phyloP scores from a whole-genome alignment of 371 early-diverging fungal genomes.

The Mucor ambiguus region DNA sequence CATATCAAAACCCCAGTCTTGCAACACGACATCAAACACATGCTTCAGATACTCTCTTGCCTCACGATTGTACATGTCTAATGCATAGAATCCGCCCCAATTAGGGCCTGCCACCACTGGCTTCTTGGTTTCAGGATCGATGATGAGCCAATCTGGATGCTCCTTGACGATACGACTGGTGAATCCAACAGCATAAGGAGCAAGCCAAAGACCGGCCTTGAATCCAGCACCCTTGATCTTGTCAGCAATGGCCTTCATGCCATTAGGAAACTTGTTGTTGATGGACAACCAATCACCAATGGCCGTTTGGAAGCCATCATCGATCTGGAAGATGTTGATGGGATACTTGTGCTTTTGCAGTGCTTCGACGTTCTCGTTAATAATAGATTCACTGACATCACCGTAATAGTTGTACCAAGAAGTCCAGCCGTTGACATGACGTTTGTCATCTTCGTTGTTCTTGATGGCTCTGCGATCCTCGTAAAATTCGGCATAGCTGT shows the following conservation, averaged over 20 bases:
- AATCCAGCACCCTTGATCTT: conserved; percentile 48
- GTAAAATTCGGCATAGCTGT: conserved; percentile 45
- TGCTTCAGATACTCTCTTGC: conserved; percentile 52
- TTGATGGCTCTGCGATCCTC: conserved; percentile 34
- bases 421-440: conserved; percentile 61
- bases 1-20: conserved; percentile 62
- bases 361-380: conserved; percentile 50
- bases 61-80: conserved; percentile 54
- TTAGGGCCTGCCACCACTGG: conserved; percentile 49
- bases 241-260: conserved; percentile 46
- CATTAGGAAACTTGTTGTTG: conserved; percentile 55
- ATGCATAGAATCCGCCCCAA: conserved; percentile 57
- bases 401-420: conserved; percentile 66
- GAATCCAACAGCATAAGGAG: conserved; percentile 58
- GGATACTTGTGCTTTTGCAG: conserved; percentile 47
- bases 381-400: conserved; percentile 53
- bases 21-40: conserved; percentile 52
- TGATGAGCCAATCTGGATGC: conserved; percentile 59
- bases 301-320: conserved; percentile 61
- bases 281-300: conserved; percentile 65
- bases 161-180: conserved; percentile 49
- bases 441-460: conserved; percentile 25
- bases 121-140: conserved; percentile 35
- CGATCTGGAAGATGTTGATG: conserved; percentile 62
- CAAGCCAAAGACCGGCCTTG: conserved; percentile 63